Evolutionary conservation across 345 rosid genomes (phyloP), one percentile per base, ranked within the genome.

Genomic region (Brassica incana): DNA sequence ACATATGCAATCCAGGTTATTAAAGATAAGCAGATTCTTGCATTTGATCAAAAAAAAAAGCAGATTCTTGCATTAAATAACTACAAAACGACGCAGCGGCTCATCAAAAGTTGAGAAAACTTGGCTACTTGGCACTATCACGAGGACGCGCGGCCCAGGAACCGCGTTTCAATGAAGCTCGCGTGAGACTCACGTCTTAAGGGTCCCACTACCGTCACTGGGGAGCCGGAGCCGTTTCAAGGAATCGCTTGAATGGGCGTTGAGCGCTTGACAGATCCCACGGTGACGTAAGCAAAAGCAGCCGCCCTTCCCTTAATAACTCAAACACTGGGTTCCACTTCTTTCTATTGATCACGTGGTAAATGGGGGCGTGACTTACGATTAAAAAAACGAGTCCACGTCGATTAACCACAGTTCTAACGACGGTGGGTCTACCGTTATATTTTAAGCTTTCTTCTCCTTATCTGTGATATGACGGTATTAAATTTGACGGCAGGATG

Each of bases 61-160:
- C 77, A 73, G 77, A 33, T 58, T 59, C 60, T 30, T 32, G 77
- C 73, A 32, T 40, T 10, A 20, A 45, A 27, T 4, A 58, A 56
- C 33, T 36, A 50, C 23, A 69, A 59, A 52, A 40, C 5, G 18
- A 62, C 67, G 65, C 66, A 79, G 72, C 73, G 73, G 83, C 80
- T 38, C 76, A 65, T 79, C 35, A 68, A 74, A 73, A 72, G 82
- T 7, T 2, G 64, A 67, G 52, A 71, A 30, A 35, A 5, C 1
- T 27, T 9, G 2, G 6, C 36, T 36, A 75, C 76, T 72, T 76
- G 77, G 80, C 72, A 40, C 25, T 64, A 56, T 76, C 83, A 65
- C 83, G 73, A 56, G 68, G 77, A 81, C 77, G 83, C 77, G 80
- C 73, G 83, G 77, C 77, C 72, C 5, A 58, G 73, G 58, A 80